phyloP scores from a whole-genome alignment of 352 stramenopile species.

The Pythium sukuiense region DNA sequence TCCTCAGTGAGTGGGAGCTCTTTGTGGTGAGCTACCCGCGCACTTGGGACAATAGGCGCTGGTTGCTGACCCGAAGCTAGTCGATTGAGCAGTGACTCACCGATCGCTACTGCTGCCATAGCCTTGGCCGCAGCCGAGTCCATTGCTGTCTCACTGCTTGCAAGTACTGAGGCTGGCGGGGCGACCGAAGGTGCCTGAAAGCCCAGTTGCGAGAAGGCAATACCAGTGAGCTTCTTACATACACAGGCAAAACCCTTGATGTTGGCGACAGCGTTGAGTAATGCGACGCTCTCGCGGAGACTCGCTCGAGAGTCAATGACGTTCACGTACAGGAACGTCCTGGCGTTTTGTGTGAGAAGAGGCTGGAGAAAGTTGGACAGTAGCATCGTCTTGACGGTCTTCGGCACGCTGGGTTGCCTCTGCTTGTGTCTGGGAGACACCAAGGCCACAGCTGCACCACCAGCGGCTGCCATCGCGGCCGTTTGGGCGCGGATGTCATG shows the following conservation, averaged over 20 bases:
- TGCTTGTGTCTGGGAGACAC: constrained; percentile 3
- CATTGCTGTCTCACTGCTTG: constrained; percentile 19
- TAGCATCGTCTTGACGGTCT: constrained; percentile 16
- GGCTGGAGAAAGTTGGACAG: constrained; percentile 68
- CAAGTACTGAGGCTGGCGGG: background rate
- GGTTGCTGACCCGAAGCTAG: constrained; percentile 11
- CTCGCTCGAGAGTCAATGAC: constrained; percentile 70
- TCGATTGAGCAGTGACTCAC: constrained; percentile 38
- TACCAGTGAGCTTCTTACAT: constrained; percentile 48
- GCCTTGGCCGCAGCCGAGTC: constrained; percentile 31
- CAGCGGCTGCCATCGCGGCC: constrained; percentile 6
- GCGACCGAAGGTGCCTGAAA: constrained; percentile 36
- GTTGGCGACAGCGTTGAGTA: constrained; percentile 65
- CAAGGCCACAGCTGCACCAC: background rate
- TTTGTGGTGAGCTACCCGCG: background rate
- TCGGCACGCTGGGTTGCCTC: background rate
- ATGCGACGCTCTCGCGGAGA: constrained; percentile 57
- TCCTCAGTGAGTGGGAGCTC: background rate
- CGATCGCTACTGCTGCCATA: constrained; percentile 29
- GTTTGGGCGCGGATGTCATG: constrained; percentile 36
- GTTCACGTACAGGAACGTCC: constrained; percentile 66
- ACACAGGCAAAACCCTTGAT: constrained; percentile 56
- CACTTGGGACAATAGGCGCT: background rate
- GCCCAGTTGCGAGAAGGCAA: constrained; percentile 49
- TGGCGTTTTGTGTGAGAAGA: constrained; percentile 56